These are phyloP conservation scores for Pisolithus marmoratus DNA, from an alignment of 768 basidiomycete species.

Conservation along the genomic window DNA sequence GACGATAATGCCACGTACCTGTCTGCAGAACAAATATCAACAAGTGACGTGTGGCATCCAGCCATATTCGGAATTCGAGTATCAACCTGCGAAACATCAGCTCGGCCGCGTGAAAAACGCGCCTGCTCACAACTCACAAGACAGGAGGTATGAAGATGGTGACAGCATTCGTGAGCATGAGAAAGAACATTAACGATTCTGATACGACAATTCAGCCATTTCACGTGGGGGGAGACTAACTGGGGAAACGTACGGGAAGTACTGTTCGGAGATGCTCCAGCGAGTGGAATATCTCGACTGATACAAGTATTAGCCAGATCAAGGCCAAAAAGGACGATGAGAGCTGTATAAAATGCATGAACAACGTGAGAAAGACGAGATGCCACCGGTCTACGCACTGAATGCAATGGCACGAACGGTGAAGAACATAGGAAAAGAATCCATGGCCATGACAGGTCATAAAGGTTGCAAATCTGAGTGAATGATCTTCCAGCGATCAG, in stretches of 20 bases:
- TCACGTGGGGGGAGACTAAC: not conserved
- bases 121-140: slow-evolving; percentile 29
- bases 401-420: slow-evolving; percentile 25
- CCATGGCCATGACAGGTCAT: slow-evolving; percentile 12
- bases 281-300: slow-evolving; percentile 39
- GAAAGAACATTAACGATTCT: slow-evolving; percentile 43
- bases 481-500: slow-evolving; percentile 17
- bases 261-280: slow-evolving; percentile 38
- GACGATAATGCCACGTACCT: slow-evolving; percentile 28
- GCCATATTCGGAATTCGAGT: slow-evolving; percentile 44
- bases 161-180: slow-evolving; percentile 36
- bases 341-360: slow-evolving; percentile 25
- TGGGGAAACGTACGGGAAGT: slow-evolving; percentile 42
- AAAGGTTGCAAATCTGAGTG: not conserved
- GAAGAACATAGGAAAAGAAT: slow-evolving; percentile 27
- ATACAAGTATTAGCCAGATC: slow-evolving; percentile 44
- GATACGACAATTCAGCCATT: slow-evolving; percentile 1
- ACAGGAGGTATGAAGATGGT: slow-evolving; percentile 38
- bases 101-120: slow-evolving; percentile 4
- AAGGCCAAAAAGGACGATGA: slow-evolving; percentile 40
- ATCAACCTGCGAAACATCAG: slow-evolving; percentile 32
- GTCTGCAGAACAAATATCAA: slow-evolving; percentile 42
- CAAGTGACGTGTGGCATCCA: slow-evolving; percentile 46
- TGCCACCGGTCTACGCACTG: slow-evolving; percentile 13
- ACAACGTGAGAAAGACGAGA: not conserved